Base-by-base conservation (phyloP, 2,329 filamentous ascomycete species). In the Tolypocladium paradoxum region DNA sequence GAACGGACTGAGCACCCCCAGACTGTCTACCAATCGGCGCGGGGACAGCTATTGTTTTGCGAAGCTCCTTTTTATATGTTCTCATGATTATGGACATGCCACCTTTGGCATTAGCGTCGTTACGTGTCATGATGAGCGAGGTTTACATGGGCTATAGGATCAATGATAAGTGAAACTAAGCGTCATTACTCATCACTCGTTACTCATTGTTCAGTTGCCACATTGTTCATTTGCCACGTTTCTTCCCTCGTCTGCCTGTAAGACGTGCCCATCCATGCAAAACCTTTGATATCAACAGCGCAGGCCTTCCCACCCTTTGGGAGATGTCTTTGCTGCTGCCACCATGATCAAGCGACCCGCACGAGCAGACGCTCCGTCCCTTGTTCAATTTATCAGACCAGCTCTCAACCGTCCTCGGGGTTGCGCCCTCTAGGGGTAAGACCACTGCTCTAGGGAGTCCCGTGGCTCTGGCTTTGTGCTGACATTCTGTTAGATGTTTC, bases 1-100 rank as follows among this genome's bases (percentile, higher is more conserved):
- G 68, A 48, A 60, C 58, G 49, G 66, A 70, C 51, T 70, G 58
- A 61, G 45, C 27, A 6, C 8, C 16, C 12, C 14, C 11, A n/a
- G 29, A 7, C 31, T 22, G 14, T 6, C 7, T 18, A n/a, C 2
- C 7, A 38, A 16, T 8, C 24, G 29, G 18, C 12, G 24, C 11
- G n/a, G 6, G 20, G n/a, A 38, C 24, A 18, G 9, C 22, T 38
- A 38, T 20, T 22, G n/a, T 29, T n/a, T 45, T 47, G 43, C 18
- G 27, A 47, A n/a, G 18, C 12, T 40, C 20, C 35, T 12, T 34
- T 16, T 48, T n/a, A 22, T 24, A 33, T 46, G 38, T n/a, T 22
- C 36, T 46, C 29, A 51, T 24, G 34, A 45, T 36, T 16, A 47
- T 24, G 20, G 50, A 33, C 33, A 27, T 36, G 2, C 14, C 20